Evolutionary conservation across 2,329 filamentous ascomycete species (phyloP), one percentile per base, ranked within the genome.

Genomic region (Claviceps sp.): DNA sequence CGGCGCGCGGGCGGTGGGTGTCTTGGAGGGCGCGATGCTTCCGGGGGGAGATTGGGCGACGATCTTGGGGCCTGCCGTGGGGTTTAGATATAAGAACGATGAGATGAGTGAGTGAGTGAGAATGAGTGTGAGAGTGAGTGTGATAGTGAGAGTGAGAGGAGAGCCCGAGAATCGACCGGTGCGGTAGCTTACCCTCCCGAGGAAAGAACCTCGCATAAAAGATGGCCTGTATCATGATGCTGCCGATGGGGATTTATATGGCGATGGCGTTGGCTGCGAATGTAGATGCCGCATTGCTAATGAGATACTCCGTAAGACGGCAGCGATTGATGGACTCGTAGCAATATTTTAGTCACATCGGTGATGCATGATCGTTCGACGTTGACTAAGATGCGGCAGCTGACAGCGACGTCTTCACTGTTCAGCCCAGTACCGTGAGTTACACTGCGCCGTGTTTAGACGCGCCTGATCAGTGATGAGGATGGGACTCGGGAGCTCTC

Each of bases 171-270:
- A 9, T 29, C 26, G 26, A 29, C 26, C 5, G 42, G 11, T 3
- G 14, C 20, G 16, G 22, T n/a, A 13, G 34, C 23, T 20, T 49
- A 80, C 81, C 82, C 72, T 83, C 74, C 60, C 81, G 72, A 16
- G 80, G 78, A 56, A 85, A 76, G 67, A 86, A 86, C 46, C 81
- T 73, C 47, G 82, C 81, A 64, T 84, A 85, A 60, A 85, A 85
- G 53, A 86, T 85, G 58, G 79, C 81, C 62, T 82, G 78, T 50
- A 86, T 85, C 78, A 83, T 83, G 60, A 53, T 60, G 55, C 23
- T 36, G 46, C 13, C 20, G 34, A 3, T 20, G 29, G 23, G 39
- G 26, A 3, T 26, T 44, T 13, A 17, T 11, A 22, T 16, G 29
- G 37, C 23, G 38, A 42, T 14, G 47, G n/a, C 36, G 46, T 17